phyloP scores from a whole-genome alignment of 257 asterid genomes.

The Solanum piurae region DNA sequence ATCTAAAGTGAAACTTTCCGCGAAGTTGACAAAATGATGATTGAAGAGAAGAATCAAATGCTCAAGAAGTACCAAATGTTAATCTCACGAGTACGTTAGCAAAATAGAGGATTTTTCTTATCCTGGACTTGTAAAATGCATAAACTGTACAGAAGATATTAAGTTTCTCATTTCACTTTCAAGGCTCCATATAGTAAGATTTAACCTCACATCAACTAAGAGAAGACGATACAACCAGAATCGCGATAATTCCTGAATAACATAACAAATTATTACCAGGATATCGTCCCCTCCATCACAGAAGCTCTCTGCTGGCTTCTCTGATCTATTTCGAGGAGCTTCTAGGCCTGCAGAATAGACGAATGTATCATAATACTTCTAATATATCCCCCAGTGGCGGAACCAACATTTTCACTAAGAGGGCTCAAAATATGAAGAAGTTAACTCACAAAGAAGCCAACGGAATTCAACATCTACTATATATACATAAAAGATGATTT shows the following conservation, averaged over 20 bases:
- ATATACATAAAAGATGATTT: background rate
- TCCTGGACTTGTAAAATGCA: background rate
- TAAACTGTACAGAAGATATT: background rate
- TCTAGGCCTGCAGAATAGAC: constrained; percentile 46
- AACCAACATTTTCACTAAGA: background rate
- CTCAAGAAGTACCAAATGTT: background rate
- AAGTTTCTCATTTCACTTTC: background rate
- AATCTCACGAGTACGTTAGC: background rate
- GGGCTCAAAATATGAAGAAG: background rate
- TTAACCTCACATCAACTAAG: background rate
- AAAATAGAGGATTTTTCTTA: background rate
- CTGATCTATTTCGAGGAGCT: constrained; percentile 86
- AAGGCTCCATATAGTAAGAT: background rate
- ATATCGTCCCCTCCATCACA: constrained; percentile 39
- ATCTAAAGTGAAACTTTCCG: background rate
- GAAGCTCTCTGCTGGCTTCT: constrained; percentile 50
- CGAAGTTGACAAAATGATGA: background rate
- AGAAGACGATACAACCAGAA: background rate
- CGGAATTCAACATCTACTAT: background rate
- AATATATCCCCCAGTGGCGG: background rate
- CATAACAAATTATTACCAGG: constrained; percentile 31
- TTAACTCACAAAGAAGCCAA: background rate
- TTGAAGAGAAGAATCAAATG: background rate
- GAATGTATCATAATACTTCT: background rate
- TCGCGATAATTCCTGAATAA: background rate